Evolutionary conservation across 208 protist species (phyloP), one percentile per base, ranked within the genome.

Genomic region (Trypanosomatidae sp.): DNA sequence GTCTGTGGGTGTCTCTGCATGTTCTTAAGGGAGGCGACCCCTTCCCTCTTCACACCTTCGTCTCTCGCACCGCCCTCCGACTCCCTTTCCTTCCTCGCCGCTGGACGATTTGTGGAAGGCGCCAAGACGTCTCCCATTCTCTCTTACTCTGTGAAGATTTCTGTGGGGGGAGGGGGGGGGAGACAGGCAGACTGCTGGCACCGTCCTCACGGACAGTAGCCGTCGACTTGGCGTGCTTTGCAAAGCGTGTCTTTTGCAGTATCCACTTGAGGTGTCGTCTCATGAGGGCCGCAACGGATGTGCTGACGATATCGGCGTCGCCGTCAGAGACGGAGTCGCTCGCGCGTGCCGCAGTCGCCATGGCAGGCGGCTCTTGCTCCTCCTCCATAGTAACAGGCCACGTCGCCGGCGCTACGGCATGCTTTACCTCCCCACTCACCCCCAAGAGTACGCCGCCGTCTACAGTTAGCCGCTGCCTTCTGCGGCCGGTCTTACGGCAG

Each of bases 401-500:
- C 55, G 7, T 41, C 55, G 22, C 43, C 67, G 36, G 19, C 39
- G 30, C 59, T 12, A 36, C 60, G 22, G 17, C 50, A 15, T n/a
- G 60, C 33, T 46, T 59, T 43, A 28, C 4, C 47, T 69, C 68
- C 28, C 69, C 70, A 22, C 64, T 36, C 47, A 75, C 68, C 3
- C 75, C 62, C 19, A 66, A 55, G 44, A 66, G 50, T 50, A 58
- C 55, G 15, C 73, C 66, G 30, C 66, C 56, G 17, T 67, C 41
- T 46, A 58, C 73, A 2, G 22, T 66, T 15, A 77, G 66, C n/a
- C 66, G 66, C 46, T 36, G 65, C 46, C 46, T 77, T 56, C 55
- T 77, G 47, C 73, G 66, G 0, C 66, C 73, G n/a, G 66, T 77
- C 30, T 62, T 62, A 69, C 58, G 30, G 10, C 73, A 67, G 56